These are phyloP conservation scores for Calonectria henricotiae DNA, from an alignment of 2,329 filamentous ascomycete genomes.

Conservation along the genomic window DNA sequence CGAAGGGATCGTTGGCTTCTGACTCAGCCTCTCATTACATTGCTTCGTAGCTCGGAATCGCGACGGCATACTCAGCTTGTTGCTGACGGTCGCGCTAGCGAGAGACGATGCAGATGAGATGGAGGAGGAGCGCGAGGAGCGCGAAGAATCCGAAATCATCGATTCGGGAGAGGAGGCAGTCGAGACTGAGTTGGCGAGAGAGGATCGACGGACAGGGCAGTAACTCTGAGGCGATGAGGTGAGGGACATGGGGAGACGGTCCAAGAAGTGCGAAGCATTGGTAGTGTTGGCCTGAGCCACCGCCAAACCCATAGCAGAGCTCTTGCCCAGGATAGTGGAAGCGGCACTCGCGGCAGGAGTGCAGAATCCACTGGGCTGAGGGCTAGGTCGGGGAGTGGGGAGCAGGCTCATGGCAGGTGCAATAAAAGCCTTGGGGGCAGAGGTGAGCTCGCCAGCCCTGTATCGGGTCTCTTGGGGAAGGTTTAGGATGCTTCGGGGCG, in stretches of 20 bases:
- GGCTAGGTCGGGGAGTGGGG: conserved; percentile 74
- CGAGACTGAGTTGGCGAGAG: conserved; percentile 75
- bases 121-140: conserved; percentile 76
- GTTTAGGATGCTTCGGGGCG: conserved; percentile 65
- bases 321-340: conserved; percentile 66
- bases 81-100: conserved; percentile 73
- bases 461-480: conserved; percentile 60
- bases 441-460: conserved; percentile 60
- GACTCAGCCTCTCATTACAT: conserved; percentile 70
- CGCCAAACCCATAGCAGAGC: conserved; percentile 74
- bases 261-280: conserved; percentile 66
- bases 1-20: conserved; percentile 70
- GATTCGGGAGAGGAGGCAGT: conserved; percentile 78
- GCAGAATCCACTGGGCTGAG: conserved; percentile 70
- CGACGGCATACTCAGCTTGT: conserved; percentile 71
- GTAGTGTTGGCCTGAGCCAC: conserved; percentile 71
- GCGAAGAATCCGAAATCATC: conserved; percentile 77
- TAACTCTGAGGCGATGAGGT: conserved; percentile 70
- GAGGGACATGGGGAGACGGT: conserved; percentile 67
- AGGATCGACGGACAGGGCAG: conserved; percentile 71
- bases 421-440: conserved; percentile 61
- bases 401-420: conserved; percentile 69
- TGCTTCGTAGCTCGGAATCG: conserved; percentile 76
- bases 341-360: conserved; percentile 74
- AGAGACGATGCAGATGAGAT: conserved; percentile 76